A percentile compares a stretch with the other conserved stretches of the same genome.
phyloP scores from a whole-genome alignment of 345 rosid species.

The Lepidium africanum region DNA sequence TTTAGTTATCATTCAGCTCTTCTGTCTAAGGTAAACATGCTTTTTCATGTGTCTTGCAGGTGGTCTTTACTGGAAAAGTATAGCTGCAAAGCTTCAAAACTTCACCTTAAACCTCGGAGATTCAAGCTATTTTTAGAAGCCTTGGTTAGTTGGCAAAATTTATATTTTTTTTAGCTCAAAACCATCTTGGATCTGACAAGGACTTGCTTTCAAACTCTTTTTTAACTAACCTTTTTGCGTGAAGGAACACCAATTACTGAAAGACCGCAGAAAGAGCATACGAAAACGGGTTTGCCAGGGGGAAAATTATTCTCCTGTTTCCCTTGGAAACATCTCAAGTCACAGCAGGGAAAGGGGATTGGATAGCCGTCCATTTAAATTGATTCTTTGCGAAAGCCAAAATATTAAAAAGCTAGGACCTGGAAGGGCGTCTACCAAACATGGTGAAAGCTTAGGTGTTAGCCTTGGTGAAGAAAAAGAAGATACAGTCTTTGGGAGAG shows the following conservation, averaged over 20 bases:
- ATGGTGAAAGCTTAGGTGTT: slow-evolving; percentile 48
- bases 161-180: neutral
- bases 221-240: slow-evolving; percentile 24
- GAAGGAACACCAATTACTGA: slow-evolving; percentile 95
- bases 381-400: slow-evolving; percentile 71
- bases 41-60: slow-evolving; percentile 43
- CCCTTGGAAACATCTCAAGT: slow-evolving; percentile 48
- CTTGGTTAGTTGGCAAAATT: slow-evolving; percentile 61
- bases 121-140: slow-evolving; percentile 92
- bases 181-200: slow-evolving; percentile 12
- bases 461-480: slow-evolving; percentile 52
- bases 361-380: slow-evolving; percentile 55
- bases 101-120: slow-evolving; percentile 93
- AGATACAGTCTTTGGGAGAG: slow-evolving; percentile 48
- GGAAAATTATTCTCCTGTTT: slow-evolving; percentile 56
- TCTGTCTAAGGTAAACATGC: neutral
- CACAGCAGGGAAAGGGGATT: slow-evolving; percentile 58
- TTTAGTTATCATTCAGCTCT: neutral
- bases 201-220: slow-evolving; percentile 15
- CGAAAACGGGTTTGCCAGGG: slow-evolving; percentile 64
- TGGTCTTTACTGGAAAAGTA: slow-evolving; percentile 98
- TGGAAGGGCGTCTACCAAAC: slow-evolving; percentile 61
- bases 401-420: slow-evolving; percentile 64
- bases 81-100: slow-evolving; percentile 98
- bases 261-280: slow-evolving; percentile 83